phyloP scores from a whole-genome alignment of 257 asterid genomes.

The Plantago ovata region DNA sequence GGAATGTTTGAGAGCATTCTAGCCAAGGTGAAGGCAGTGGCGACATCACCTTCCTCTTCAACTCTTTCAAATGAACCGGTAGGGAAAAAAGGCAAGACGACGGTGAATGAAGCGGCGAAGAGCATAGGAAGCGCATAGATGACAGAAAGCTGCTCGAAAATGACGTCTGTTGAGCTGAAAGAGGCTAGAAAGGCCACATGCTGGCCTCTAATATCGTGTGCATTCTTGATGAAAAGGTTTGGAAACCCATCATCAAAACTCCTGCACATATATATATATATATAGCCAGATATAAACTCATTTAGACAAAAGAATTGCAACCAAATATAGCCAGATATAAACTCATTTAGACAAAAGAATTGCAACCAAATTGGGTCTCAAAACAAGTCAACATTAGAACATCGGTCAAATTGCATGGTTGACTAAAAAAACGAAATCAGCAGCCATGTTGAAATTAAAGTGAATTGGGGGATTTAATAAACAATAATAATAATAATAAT shows the following conservation, averaged over 20 bases:
- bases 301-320: neutral
- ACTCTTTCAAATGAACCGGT: constrained; percentile 90
- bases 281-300: neutral
- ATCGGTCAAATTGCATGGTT: no score
- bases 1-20: constrained; percentile 86
- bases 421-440: no score
- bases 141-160: constrained; percentile 93
- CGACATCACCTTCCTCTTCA: constrained; percentile 98
- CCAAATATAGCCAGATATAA: neutral
- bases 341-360: neutral
- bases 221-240: constrained; percentile 84
- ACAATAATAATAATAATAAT: no score
- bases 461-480: no score
- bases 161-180: constrained; percentile 86
- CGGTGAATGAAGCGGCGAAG: constrained; percentile 75
- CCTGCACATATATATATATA: constrained; percentile 45
- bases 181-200: constrained; percentile 91
- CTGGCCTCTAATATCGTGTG: constrained; percentile 83
- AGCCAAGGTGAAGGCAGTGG: constrained; percentile 96
- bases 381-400: no score
- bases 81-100: constrained; percentile 89
- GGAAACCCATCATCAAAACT: constrained; percentile 94
- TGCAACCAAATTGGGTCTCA: neutral
- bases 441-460: no score
- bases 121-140: constrained; percentile 91